Evolutionary conservation across 345 rosid species (phyloP), one percentile per base, ranked within the genome.

Genomic region (Brassica cretica): DNA sequence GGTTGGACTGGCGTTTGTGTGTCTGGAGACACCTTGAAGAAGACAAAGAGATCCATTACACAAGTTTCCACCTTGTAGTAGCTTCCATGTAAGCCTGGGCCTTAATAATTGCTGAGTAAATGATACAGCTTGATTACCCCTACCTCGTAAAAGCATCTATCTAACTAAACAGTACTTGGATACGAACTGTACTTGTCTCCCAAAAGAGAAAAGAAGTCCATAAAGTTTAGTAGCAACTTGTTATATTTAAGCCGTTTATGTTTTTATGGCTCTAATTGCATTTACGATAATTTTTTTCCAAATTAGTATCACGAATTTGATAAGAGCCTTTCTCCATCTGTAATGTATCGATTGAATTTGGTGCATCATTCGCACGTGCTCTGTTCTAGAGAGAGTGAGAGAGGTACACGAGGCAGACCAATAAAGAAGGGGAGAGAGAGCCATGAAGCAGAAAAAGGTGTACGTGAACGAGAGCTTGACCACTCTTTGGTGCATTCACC

Each of bases 301-400:
- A 53, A 9, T 3, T 21, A 18, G 78, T 66, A 53, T 37, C 39
- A 18, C 30, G 60, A 39, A 27, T 39, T 16, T 3, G 39, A 14
- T 41, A 53, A 41, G 11, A 75, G 21, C 2, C 68, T 58, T 58
- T 75, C 68, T 7, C 7, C 69, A 69, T 69, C 5, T 21, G 74
- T 62, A 21, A 32, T 76, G 80, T 61, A 69, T 70, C 64, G 33
- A 16, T 16, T 53, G 56, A 53, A 70, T 10, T 1, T 70, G 80
- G 75, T 18, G 56, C 53, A 63, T 77, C 75, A 53, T 2, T 53
- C 66, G 16, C 75, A 77, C 66, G 75, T 64, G 80, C 69, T 18
- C 62, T 59, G 79, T 53, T 53, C 10, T 7, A 53, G 59, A 16
- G 78, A 49, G 30, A 46, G 41, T 16, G 25, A 8, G 49, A 2